Base-by-base conservation (phyloP, 2,329 filamentous ascomycete species). In the Emmonsia crescens region DNA sequence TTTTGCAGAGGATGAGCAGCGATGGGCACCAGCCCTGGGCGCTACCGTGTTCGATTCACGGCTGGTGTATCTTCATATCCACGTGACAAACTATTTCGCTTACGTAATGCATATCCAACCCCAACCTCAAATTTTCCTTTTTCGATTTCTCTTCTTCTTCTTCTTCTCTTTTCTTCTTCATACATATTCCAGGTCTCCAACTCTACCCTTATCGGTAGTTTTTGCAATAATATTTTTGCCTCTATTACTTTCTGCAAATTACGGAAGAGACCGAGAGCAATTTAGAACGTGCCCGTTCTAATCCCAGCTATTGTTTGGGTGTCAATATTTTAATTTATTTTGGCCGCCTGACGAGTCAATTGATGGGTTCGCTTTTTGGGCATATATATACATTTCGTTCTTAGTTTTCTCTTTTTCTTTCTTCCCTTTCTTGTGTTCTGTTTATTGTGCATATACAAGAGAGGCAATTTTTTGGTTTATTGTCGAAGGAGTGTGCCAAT, bases 281-380 rank as follows among this genome's bases (percentile, higher is more conserved):
- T 33, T 51, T 19, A 33, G 69, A 66, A 58, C 56, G 21, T 73
- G 75, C 75, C 75, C 73, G 68, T 75, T 75, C 72, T 75, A 77
- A 77, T 77, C 74, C 74, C 70, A 71, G 62, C 68, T 60, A 69
- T 68, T 64, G 66, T 70, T 71, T 61, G 60, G 59, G 62, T 60
- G 65, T 60, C 51, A 60, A 63, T 62, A 64, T 57, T 66, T 57
- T 60, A 60, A 59, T 64, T 64, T 61, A 59, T n/a, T 59, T 61
- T 58, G 36, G 31, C 27, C 16, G 48, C 31, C 16, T 60, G 63
- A 58, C 60, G 64, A 64, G 68, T 69, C 69, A 70, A 72, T 71
- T 66, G 67, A 68, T 71, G 73, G 75, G 74, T 77, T 77, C 75
- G 75, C 75, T 76, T 73, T 77, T 72, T 77, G 74, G 73, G 75